These are phyloP conservation scores for Aristolochia fimbriata DNA, from an alignment of 164 flowering plant species.

Conservation along the genomic window DNA sequence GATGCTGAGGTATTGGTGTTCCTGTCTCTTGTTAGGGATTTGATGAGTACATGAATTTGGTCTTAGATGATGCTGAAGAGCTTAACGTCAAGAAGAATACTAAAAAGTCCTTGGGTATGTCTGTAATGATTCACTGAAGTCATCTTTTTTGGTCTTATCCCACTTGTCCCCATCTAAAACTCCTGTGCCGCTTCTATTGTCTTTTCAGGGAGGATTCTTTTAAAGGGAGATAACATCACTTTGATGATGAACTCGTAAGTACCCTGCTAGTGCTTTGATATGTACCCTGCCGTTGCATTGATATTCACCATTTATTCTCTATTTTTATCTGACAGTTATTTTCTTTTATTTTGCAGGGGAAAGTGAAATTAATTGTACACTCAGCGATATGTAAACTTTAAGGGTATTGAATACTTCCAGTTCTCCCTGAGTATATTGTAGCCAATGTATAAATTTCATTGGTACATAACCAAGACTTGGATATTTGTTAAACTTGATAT, in stretches of 20 bases:
- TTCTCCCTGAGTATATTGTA: too few relatives aligned
- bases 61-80: slow-evolving; percentile 84
- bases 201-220: slow-evolving; percentile 56
- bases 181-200: background rate
- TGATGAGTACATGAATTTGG: slow-evolving; percentile 94
- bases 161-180: too few relatives aligned
- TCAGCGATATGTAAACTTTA: too few relatives aligned
- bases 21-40: slow-evolving; percentile 38
- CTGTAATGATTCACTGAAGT: background rate
- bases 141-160: background rate
- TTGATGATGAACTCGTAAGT: slow-evolving; percentile 5
- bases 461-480: too few relatives aligned
- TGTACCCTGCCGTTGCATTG: too few relatives aligned
- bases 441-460: too few relatives aligned
- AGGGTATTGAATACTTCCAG: too few relatives aligned
- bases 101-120: slow-evolving; percentile 42
- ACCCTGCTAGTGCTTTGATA: too few relatives aligned
- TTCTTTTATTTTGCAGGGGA: too few relatives aligned
- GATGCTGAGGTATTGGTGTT: background rate
- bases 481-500: too few relatives aligned
- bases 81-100: slow-evolving; percentile 59
- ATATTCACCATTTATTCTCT: background rate
- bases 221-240: slow-evolving; percentile 69
- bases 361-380: too few relatives aligned
- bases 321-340: background rate